Base-by-base conservation (phyloP, 495 filamentous ascomycete genomes). In the Podospora pseudopauciseta region DNA sequence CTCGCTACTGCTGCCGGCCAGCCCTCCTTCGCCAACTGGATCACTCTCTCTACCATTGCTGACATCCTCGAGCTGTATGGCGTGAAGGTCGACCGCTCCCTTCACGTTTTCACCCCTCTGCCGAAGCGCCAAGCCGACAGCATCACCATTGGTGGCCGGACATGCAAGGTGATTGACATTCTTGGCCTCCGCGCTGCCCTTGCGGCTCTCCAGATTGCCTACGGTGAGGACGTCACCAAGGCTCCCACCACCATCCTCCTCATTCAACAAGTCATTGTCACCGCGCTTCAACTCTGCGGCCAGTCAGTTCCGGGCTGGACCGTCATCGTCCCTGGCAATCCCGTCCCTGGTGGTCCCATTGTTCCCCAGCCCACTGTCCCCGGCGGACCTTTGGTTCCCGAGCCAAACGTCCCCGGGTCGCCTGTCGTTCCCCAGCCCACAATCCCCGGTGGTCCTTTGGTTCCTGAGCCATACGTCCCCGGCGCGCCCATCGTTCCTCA, bases 41-140 rank as follows among this genome's bases (percentile, higher is more conserved):
- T 74, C 18, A 65, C 65, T 15, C 65, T 70, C 23, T 68, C 76
- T 23, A 74, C 79, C n/a, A 70, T 74, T 54, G 67, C 69, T 13
- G 76, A 77, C 63, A 66, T 79, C 64, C 69, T 80, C 64, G 67
- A 67, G 5, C 60, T 78, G 34, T 77, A 69, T 60, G 73, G 71
- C 55, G 27, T 62, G 20, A 58, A 58, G 23, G 55, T 58, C 11
- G 55, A 13, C 64, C 26, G 60, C 68, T 49, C 54, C 79, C 57
- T 60, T 71, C 20, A 67, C 67, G 23, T 5, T 60, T 61, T 56
- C 19, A 30, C 49, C 53, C 13, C 62, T 18, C 20, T 61, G 16
- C 72, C 68, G 49, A 78, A 79, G 71, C 76, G 75, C 63, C 69
- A 72, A 65, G 56, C 58, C 55, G 23, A 58, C 68, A 71, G 54